Evolutionary conservation across 2,329 filamentous ascomycete species (phyloP), one percentile per base, ranked within the genome.

Genomic region (Pseudogymnoascus sp.): DNA sequence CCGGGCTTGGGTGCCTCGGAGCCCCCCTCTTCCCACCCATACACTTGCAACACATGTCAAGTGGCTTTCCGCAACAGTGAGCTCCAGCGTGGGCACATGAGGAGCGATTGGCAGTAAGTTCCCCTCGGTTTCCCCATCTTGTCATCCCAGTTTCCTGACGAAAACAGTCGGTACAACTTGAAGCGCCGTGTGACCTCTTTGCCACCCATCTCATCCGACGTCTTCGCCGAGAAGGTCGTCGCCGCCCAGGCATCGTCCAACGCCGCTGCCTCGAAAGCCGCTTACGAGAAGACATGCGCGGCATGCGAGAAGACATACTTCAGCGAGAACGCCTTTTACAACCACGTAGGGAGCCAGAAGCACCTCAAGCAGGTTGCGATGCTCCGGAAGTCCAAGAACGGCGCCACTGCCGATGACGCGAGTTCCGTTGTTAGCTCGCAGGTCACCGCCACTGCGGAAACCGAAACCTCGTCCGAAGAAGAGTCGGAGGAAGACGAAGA

Each of bases 41-140:
- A 93, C 78, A 97, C 93, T 63, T 99, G 95, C 86, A 99, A 97
- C 77, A 95, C 93, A 64, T 99, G 95, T 74, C 91, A 96, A 75
- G 93, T 99, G 70, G 95, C 93, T 61, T 99, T 97, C 78, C 88
- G 93, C 68, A 92, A 91, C 73, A 92, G 90, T 75, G 93, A 97
- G 74, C 83, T 96, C 63, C 95, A 99, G 78, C 88, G 95, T 75
- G 88, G 86, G 38, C 95, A 99, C 75, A 99, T 99, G 95, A 92
- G 95, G 76, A 95, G 89, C 70, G 95, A 99, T 79, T 99, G 95
- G 95, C 93, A 99, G 89, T 95, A 83, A 79, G 90, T 87, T 62
- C 61, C 59, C 26, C 33, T 63, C 60, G 40, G 23, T 31, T 60
- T 42, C n/a, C 62, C 42, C 61, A 19, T 63, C 38, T 63, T n/a